A percentile compares a stretch with the other conserved stretches of the same genome.
Conservation (phyloP, 2,329 filamentous ascomycete species). For the Chaetomium strumarium region DNA sequence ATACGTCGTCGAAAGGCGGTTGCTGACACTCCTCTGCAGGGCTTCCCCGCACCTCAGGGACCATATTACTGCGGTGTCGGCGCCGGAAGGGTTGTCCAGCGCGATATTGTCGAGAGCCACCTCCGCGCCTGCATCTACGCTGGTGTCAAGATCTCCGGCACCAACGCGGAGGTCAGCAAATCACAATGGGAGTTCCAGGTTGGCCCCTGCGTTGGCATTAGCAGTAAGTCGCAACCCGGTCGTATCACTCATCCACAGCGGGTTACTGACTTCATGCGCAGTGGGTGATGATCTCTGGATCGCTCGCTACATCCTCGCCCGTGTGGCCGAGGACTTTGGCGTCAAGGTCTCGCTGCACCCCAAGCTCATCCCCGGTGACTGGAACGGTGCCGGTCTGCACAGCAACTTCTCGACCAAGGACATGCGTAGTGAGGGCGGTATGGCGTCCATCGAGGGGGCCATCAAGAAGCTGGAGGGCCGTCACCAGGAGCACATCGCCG, state of each 20-base stretch:
- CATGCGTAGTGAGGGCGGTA: slow-evolving; percentile 86
- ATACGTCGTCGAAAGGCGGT: background rate
- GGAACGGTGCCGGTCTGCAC: slow-evolving; percentile 95
- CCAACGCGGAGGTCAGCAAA: slow-evolving; percentile 89
- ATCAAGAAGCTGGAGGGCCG: slow-evolving; percentile 78
- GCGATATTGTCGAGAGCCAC: slow-evolving; percentile 93
- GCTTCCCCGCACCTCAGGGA: slow-evolving; percentile 71
- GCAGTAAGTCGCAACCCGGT: slow-evolving; percentile 51
- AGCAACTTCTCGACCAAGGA: slow-evolving; percentile 87
- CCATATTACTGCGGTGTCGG: slow-evolving; percentile 99
- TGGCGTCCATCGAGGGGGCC: slow-evolving; percentile 86
- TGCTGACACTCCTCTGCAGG: slow-evolving; percentile 16
- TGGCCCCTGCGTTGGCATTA: slow-evolving; percentile 80
- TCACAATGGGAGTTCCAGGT: slow-evolving; percentile 98
- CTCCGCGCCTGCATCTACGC: slow-evolving; percentile 70
- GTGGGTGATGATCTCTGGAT: slow-evolving; percentile 98
- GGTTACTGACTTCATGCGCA: slow-evolving; percentile 27
- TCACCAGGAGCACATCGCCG: slow-evolving; percentile 77
- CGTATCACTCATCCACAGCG: background rate
- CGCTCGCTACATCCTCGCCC: slow-evolving; percentile 75
- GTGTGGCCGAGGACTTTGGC: slow-evolving; percentile 89
- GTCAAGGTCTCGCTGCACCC: slow-evolving; percentile 92
- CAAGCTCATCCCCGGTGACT: slow-evolving; percentile 90
- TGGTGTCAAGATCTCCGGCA: slow-evolving; percentile 89
- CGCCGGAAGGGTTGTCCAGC: slow-evolving; percentile 93